Evolutionary conservation across 495 filamentous ascomycete genomes (phyloP).

Genomic region (Aspergillus bridgeri): DNA sequence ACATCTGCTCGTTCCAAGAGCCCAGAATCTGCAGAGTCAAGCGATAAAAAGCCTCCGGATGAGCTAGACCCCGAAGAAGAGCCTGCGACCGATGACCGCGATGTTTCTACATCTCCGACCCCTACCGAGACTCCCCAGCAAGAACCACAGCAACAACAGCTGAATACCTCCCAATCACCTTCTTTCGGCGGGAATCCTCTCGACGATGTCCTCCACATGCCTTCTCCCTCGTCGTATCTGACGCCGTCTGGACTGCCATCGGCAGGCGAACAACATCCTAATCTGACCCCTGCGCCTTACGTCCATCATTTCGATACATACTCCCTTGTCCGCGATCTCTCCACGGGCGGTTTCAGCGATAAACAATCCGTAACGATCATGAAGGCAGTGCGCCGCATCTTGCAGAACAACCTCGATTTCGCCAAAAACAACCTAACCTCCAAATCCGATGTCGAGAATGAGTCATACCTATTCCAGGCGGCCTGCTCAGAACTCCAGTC

Average conservation of each 20-base stretch:
- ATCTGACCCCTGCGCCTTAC: conserved; percentile 70
- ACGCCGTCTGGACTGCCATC: conserved; percentile 27
- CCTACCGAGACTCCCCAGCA: conserved; percentile 25
- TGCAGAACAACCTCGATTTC: conserved; percentile 74
- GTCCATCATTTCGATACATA: conserved; percentile 97
- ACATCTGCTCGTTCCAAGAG: not conserved
- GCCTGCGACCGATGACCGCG: conserved; percentile 13
- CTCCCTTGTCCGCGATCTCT: conserved; percentile 73
- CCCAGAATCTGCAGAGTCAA: conserved; percentile 9
- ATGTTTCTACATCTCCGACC: conserved; percentile 17
- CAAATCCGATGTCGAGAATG: conserved; percentile 80
- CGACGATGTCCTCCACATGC: conserved; percentile 63
- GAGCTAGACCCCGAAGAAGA: conserved; percentile 25
- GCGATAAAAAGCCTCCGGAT: conserved; percentile 12
- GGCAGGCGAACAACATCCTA: conserved; percentile 53
- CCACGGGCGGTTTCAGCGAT: conserved; percentile 61
- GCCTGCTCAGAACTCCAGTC: conserved; percentile 90
- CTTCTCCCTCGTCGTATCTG: conserved; percentile 39
- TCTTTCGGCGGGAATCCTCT: conserved; percentile 46
- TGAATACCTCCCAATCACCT: conserved; percentile 15
- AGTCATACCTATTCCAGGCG: conserved; percentile 89
- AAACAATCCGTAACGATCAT: conserved; percentile 74
- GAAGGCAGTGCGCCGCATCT: conserved; percentile 76
- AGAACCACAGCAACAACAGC: conserved; percentile 26
- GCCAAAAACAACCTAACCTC: conserved; percentile 72